A percentile compares a stretch with the other conserved stretches of the same genome.
These are phyloP conservation scores for Sphagnum magellanicum DNA, from an alignment of 228 moss, liverwort and hornwort genomes.

Conservation along the genomic window DNA sequence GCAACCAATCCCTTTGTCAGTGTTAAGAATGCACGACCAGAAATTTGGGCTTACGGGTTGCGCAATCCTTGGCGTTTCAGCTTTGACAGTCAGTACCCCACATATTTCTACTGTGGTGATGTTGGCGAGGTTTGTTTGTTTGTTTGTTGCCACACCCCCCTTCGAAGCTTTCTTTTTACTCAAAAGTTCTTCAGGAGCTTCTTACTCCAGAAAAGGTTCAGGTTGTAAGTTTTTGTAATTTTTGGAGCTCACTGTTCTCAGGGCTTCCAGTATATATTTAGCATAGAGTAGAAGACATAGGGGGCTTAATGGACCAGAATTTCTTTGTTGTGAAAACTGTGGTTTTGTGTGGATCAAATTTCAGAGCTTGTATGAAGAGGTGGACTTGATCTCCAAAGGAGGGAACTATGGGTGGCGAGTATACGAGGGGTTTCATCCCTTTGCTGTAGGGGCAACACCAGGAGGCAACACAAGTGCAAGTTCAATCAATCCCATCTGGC, in stretches of 20 bases:
- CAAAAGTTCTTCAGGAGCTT: not conserved
- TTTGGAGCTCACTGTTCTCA: no score
- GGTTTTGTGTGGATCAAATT: not conserved
- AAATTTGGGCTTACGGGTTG: constrained; percentile 86
- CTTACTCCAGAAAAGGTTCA: not conserved
- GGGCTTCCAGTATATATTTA: no score
- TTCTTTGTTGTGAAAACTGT: not conserved
- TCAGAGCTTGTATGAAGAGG: constrained; percentile 58
- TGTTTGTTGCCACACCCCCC: no score
- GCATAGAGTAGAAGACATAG: no score
- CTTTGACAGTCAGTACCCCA: constrained; percentile 52
- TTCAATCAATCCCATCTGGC: constrained; percentile 52
- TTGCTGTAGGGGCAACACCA: constrained; percentile 19
- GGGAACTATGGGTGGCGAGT: constrained; percentile 96
- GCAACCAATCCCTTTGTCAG: constrained; percentile 59
- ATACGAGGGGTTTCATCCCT: constrained; percentile 60
- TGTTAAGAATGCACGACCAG: constrained; percentile 46
- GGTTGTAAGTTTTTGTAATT: no score
- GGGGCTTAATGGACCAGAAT: no score
- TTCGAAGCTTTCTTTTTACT: not conserved
- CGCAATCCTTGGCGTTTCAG: constrained; percentile 97
- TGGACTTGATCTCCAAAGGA: constrained; percentile 79
- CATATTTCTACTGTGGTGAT: constrained; percentile 85
- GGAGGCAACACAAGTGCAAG: constrained; percentile 66
- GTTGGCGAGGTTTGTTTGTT: constrained; percentile 66